Evolutionary conservation across 2,329 filamentous ascomycete genomes (phyloP).

Genomic region (Fusarium devonianum): DNA sequence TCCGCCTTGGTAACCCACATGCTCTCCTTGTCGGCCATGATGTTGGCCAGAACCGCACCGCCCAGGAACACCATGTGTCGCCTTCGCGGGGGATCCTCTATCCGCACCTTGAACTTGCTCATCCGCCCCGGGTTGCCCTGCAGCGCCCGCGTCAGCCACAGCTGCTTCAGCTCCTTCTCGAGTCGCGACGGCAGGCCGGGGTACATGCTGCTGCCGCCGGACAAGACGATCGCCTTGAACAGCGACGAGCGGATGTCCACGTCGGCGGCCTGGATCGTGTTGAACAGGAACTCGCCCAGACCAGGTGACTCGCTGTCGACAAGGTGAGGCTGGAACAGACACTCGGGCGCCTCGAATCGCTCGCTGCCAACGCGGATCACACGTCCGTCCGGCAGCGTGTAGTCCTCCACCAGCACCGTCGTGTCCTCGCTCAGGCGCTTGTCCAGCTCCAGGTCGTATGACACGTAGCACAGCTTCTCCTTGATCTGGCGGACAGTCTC

Average conservation of each 20-base stretch:
- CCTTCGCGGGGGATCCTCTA: conserved; percentile 94
- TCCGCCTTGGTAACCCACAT: conserved; percentile 99
- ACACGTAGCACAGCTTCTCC: conserved; percentile 99
- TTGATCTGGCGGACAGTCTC: conserved; percentile 99
- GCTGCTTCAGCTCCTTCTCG: conserved; percentile 98
- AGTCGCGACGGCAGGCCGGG: conserved; percentile 91
- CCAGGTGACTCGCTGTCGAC: conserved; percentile 97
- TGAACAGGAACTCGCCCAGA: conserved; percentile 97
- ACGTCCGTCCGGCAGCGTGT: conserved; percentile 94
- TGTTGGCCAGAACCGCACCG: conserved; percentile 94
- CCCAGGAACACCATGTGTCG: conserved; percentile 99
- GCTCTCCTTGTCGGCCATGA: conserved; percentile 98
- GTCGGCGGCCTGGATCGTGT: conserved; percentile 95
- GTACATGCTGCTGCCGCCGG: conserved; percentile 98
- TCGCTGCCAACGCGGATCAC: conserved; percentile 97
- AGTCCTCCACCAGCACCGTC: conserved; percentile 95
- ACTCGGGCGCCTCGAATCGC: conserved; percentile 97
- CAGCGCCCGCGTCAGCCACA: conserved; percentile 94
- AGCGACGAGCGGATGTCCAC: conserved; percentile 93
- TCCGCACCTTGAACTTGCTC: conserved; percentile 99
- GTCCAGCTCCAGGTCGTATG: conserved; percentile 96
- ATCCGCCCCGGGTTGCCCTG: conserved; percentile 91
- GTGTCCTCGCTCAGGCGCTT: conserved; percentile 97
- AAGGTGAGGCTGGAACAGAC: conserved; percentile 96
- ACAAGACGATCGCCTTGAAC: conserved; percentile 97